Conservation (phyloP, 805 yeast species). For the Scheffersomyces coipomensis region DNA sequence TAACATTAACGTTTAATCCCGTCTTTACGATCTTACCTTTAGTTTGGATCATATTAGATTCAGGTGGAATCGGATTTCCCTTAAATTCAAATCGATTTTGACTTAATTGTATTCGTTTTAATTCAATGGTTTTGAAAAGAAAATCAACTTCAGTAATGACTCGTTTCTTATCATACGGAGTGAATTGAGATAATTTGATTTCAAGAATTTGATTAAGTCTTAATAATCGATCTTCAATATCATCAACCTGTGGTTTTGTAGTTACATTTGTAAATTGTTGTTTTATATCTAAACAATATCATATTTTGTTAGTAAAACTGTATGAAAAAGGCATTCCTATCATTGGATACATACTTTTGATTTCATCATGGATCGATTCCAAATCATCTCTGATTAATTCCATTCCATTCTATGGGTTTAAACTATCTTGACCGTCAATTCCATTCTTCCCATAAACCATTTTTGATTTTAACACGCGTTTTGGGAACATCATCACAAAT, state of each 20-base stretch:
- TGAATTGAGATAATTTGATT: background rate
- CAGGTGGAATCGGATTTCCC: slow-evolving; percentile 27
- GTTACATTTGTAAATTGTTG: background rate
- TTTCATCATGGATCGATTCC: background rate
- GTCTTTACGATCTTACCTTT: too few species aligned
- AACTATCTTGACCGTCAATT: too few species aligned
- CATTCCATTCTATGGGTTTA: too few species aligned
- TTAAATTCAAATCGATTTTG: slow-evolving; percentile 19
- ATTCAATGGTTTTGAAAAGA: slow-evolving; percentile 19
- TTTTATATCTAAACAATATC: background rate
- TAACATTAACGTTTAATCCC: too few species aligned
- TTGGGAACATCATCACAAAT: too few species aligned
- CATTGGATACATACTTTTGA: background rate
- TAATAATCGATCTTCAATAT: background rate
- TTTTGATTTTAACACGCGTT: too few species aligned
- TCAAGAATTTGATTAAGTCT: background rate
- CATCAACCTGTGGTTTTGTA: background rate
- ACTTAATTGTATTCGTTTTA: slow-evolving; percentile 13
- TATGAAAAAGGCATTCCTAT: background rate
- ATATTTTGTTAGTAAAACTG: too few species aligned
- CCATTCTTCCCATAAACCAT: too few species aligned
- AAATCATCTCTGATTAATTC: background rate
- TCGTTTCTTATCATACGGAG: slow-evolving; percentile 21
- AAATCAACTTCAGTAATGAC: slow-evolving; percentile 13
- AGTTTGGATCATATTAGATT: slow-evolving; percentile 2